Evolutionary conservation across 1,284 basidiomycete species (phyloP).

Genomic region (Ceratobasidium sp.): DNA sequence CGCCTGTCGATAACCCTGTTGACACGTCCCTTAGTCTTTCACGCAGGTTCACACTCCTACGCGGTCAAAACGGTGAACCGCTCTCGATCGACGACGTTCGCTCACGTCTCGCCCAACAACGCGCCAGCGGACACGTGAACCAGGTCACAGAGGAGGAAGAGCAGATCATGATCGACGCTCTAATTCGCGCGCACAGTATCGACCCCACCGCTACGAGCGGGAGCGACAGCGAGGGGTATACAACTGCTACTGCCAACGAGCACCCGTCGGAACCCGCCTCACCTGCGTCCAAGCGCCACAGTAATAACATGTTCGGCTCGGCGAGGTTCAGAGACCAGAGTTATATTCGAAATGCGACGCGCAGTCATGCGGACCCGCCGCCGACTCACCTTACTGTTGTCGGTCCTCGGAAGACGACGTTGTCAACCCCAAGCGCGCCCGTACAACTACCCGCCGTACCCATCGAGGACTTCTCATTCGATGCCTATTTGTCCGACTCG

Average conservation of each 20-base stretch:
- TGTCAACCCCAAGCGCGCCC: slow-evolving; percentile 19
- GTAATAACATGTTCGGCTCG: slow-evolving; percentile 87
- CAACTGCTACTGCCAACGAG: slow-evolving; percentile 34
- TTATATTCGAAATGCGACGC: slow-evolving; percentile 69
- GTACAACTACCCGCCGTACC: neutral
- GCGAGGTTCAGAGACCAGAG: slow-evolving; percentile 78
- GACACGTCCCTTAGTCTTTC: slow-evolving; percentile 68
- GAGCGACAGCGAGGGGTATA: slow-evolving; percentile 30
- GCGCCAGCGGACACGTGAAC: slow-evolving; percentile 73
- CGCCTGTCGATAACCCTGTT: slow-evolving; percentile 48
- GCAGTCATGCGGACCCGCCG: slow-evolving; percentile 11
- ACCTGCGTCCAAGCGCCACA: slow-evolving; percentile 72
- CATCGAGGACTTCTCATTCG: slow-evolving; percentile 19
- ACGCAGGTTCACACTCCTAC: slow-evolving; percentile 82
- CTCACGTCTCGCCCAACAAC: slow-evolving; percentile 77
- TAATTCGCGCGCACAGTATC: slow-evolving; percentile 55
- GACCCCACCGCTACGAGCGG: slow-evolving; percentile 28
- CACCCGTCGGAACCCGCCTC: slow-evolving; percentile 11
- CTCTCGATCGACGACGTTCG: slow-evolving; percentile 73
- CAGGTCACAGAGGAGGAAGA: slow-evolving; percentile 83
- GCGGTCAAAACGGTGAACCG: slow-evolving; percentile 73
- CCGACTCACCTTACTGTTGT: neutral
- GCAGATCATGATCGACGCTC: slow-evolving; percentile 81
- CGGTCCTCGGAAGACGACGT: slow-evolving; percentile 1
- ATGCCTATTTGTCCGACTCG: slow-evolving; percentile 43